Base-by-base conservation (phyloP, 257 asterid species). In the Solanum rostratum region DNA sequence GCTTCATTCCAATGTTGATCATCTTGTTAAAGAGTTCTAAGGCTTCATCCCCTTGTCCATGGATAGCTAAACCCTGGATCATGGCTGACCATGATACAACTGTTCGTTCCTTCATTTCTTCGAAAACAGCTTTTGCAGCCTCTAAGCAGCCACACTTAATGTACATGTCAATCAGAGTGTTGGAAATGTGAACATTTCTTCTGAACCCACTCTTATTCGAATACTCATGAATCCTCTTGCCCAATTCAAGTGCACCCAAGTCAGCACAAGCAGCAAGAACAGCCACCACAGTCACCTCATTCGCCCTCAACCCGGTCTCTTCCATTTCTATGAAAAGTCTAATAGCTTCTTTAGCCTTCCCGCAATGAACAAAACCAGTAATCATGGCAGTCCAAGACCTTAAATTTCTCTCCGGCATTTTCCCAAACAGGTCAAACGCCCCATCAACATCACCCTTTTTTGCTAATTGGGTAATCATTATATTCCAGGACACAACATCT, bases 341-440 rank as follows among this genome's bases (percentile, higher is more conserved):
- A 60, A 92, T 81, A 22, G 95, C 97, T 69, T 90, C 89, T 84
- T 90, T 91, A 10, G 97, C 92, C 84, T 83, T 90, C 74, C 90
- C 90, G 69, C 94, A 89, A 70, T 90, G 95, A 66, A 89, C 94
- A 62, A 90, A 93, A 82, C 95, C 95, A 0, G 96, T 83, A 85
- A 90, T 71, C 94, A 93, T 90, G 16, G 93, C 88, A 22, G 96
- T 89, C 97, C 96, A 93, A 7, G 97, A 93, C 91, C 96, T 92
- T 84, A 90, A 87, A 85, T 85, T 92, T 87, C 90, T 91, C 46
- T 78, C 91, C 18, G 92, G 94, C 97, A 93, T 92, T 88, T 78
- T 79, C 12, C 14, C 12, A 80, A 93, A 93, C 91, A 93, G 52
- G 15, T 52, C 65, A 85, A 88, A 88, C 7, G 95, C 96, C 7